phyloP scores from a whole-genome alignment of 768 basidiomycete genomes.

The Infundibulicybe gibba region DNA sequence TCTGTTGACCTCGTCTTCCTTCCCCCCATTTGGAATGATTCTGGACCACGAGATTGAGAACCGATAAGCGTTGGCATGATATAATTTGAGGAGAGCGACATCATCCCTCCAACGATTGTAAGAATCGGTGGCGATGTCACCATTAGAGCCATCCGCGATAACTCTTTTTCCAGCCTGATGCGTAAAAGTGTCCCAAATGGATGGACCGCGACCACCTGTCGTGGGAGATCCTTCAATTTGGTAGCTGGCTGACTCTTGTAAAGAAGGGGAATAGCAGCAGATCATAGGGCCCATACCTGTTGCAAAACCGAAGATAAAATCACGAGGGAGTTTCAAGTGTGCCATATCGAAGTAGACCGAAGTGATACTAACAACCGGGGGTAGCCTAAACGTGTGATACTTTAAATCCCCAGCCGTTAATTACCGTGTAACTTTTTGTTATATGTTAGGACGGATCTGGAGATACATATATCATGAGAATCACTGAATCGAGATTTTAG shows the following conservation, averaged over 20 bases:
- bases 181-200: constrained; percentile 75
- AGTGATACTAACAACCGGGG: too few relatives aligned
- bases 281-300: constrained; percentile 20
- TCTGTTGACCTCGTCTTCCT: constrained; percentile 59
- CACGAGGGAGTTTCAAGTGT: constrained; percentile 19
- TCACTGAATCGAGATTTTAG: too few relatives aligned
- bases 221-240: constrained; percentile 70
- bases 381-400: too few relatives aligned
- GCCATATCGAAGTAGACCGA: too few relatives aligned
- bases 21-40: constrained; percentile 63
- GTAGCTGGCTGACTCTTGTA: constrained; percentile 46
- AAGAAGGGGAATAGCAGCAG: not conserved
- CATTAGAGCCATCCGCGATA: constrained; percentile 58
- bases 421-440: too few relatives aligned
- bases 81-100: constrained; percentile 53
- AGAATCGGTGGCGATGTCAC: constrained; percentile 68
- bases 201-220: constrained; percentile 53
- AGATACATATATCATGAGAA: too few relatives aligned
- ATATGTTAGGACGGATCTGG: too few relatives aligned
- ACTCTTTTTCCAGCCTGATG: constrained; percentile 43
- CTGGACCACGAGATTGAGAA: constrained; percentile 76
- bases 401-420: too few relatives aligned
- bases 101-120: constrained; percentile 66
- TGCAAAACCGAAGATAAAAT: constrained; percentile 31
- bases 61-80: constrained; percentile 69